Percentiles rank a stretch among this genome's conserved stretches.
phyloP scores from a whole-genome alignment of 345 rosid species.

The Salix exigua region DNA sequence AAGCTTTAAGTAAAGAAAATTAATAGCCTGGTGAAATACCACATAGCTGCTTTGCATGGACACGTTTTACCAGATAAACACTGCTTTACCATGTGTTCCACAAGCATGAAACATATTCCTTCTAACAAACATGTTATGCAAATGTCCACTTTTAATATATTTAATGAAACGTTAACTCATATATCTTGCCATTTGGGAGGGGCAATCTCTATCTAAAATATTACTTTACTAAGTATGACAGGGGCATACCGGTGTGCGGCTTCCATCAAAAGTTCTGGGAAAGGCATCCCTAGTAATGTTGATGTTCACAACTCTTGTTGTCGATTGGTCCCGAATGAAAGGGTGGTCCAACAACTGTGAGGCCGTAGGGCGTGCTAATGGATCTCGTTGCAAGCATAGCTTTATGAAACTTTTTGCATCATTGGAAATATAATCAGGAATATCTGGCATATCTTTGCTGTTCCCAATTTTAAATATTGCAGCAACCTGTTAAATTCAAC shows the following conservation, averaged over 20 bases:
- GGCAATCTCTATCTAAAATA: neutral
- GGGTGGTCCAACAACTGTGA: constrained; percentile 69
- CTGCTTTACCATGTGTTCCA: neutral
- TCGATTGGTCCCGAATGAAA: constrained; percentile 59
- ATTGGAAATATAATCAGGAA: constrained; percentile 82
- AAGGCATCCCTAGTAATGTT: constrained; percentile 52
- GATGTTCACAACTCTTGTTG: constrained; percentile 44
- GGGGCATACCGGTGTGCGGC: constrained; percentile 56
- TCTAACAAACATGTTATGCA: neutral
- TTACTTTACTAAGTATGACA: neutral
- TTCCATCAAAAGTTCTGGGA: constrained; percentile 60
- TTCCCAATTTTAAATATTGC: constrained; percentile 97
- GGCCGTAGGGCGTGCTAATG: constrained; percentile 80
- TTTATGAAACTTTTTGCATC: constrained; percentile 75
- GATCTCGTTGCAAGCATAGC: constrained; percentile 86
- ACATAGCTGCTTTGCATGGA: neutral
- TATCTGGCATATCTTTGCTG: constrained; percentile 87
- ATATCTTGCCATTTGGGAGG: neutral
- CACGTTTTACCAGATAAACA: neutral
- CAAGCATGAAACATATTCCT: neutral
- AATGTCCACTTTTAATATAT: neutral
- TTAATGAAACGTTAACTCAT: neutral
- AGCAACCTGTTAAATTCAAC: constrained; percentile 68
- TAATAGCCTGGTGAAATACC: neutral
- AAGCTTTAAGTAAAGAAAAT: neutral